Evolutionary conservation across 768 basidiomycete genomes (phyloP).

Genomic region (Suillus tomentosus): DNA sequence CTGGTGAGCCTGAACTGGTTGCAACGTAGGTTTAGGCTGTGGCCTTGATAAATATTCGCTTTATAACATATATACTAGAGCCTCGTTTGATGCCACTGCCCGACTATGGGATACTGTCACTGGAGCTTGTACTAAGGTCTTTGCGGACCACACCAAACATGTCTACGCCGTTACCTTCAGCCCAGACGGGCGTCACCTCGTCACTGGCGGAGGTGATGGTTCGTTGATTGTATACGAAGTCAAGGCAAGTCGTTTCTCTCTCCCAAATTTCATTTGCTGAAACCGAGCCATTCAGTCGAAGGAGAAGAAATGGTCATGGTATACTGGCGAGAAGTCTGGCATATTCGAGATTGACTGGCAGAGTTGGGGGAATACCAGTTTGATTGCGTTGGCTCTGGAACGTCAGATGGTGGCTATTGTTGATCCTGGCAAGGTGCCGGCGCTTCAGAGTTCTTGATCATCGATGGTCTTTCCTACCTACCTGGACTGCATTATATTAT

Average conservation of each 20-base stretch:
- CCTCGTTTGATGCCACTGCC: slow-evolving; percentile 80
- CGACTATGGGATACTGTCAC: slow-evolving; percentile 83
- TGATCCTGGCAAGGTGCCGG: slow-evolving; percentile 55
- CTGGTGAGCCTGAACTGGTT: slow-evolving; percentile 58
- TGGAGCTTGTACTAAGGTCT: slow-evolving; percentile 71
- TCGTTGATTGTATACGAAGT: slow-evolving; percentile 72
- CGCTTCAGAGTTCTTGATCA: slow-evolving; percentile 1
- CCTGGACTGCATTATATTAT: slow-evolving; percentile 8
- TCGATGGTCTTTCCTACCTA: not conserved
- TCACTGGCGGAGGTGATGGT: slow-evolving; percentile 81
- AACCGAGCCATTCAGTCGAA: slow-evolving; percentile 37
- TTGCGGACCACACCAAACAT: slow-evolving; percentile 69
- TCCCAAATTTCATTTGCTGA: not conserved
- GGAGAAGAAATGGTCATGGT: slow-evolving; percentile 66
- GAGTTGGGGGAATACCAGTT: slow-evolving; percentile 49
- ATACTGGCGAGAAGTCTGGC: slow-evolving; percentile 59
- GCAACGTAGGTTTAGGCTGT: slow-evolving; percentile 58
- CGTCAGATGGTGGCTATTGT: slow-evolving; percentile 67
- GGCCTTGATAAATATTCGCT: not conserved
- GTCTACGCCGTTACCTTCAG: slow-evolving; percentile 79
- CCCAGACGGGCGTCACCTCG: slow-evolving; percentile 69
- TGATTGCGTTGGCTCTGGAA: slow-evolving; percentile 72
- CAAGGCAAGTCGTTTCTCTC: slow-evolving; percentile 45
- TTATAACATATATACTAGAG: slow-evolving; percentile 39
- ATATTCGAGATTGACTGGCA: slow-evolving; percentile 83